Percentiles rank a stretch among this genome's conserved stretches.
Conservation (phyloP, 73 alveolate species). For the Stentor coeruleus region DNA sequence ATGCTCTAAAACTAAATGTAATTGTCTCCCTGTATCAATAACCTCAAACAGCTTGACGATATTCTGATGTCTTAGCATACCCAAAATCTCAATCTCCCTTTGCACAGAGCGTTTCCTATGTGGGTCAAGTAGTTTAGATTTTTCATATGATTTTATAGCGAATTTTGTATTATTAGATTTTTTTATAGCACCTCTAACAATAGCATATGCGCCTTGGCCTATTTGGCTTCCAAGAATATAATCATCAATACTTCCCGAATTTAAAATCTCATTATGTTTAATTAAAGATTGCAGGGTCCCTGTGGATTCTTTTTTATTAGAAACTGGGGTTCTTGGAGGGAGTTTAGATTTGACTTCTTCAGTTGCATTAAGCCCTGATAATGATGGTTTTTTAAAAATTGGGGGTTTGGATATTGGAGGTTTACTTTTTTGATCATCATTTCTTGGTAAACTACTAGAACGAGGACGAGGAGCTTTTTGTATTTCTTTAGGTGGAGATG, state of each 20-base stretch:
- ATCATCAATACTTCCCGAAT: background rate
- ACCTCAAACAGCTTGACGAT: slow-evolving; percentile 69
- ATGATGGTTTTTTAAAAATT: background rate
- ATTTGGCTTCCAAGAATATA: slow-evolving; percentile 1
- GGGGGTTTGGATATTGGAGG: background rate
- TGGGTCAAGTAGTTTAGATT: slow-evolving; percentile 42
- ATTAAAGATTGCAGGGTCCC: too few species aligned
- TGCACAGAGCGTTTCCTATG: slow-evolving; percentile 42
- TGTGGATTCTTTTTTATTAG: background rate
- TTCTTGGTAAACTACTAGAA: background rate
- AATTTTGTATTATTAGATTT: slow-evolving; percentile 31
- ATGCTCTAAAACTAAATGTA: slow-evolving; percentile 80
- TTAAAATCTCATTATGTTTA: background rate
- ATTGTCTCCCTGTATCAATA: slow-evolving; percentile 61
- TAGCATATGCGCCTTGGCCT: slow-evolving; percentile 77
- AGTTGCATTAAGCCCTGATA: background rate
- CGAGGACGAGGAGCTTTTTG: background rate
- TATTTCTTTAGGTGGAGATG: background rate
- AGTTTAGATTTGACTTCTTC: background rate
- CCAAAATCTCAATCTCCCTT: slow-evolving; percentile 47
- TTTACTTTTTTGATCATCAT: background rate
- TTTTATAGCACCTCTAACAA: slow-evolving; percentile 48
- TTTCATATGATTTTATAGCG: slow-evolving; percentile 54
- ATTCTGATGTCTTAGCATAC: slow-evolving; percentile 64
- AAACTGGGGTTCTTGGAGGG: background rate